These are phyloP conservation scores for Raffaelea albimanens DNA, from an alignment of 2,329 filamentous ascomycete genomes.

Conservation along the genomic window DNA sequence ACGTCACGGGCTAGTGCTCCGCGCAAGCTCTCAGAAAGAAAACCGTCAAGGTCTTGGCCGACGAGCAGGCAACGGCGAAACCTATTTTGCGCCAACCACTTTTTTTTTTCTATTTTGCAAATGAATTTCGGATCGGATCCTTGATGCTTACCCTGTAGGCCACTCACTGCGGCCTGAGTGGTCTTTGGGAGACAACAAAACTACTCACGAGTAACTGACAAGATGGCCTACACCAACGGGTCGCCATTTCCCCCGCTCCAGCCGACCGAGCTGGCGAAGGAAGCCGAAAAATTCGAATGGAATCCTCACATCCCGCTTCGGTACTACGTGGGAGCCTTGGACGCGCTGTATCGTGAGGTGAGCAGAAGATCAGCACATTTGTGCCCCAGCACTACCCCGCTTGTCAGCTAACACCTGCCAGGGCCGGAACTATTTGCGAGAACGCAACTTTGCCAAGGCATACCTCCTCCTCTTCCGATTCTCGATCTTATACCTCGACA, in stretches of 20 bases:
- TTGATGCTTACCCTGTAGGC: too few species aligned
- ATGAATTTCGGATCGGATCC: too few species aligned
- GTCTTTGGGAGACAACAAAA: too few species aligned
- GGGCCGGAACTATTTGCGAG: constrained; percentile 76
- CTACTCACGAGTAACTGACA: not conserved
- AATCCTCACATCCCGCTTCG: constrained; percentile 66
- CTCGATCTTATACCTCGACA: constrained; percentile 70
- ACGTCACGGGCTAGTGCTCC: too few species aligned
- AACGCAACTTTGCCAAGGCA: constrained; percentile 78
- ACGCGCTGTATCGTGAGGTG: constrained; percentile 74
- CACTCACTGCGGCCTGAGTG: too few species aligned
- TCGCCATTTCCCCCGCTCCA: constrained; percentile 45
- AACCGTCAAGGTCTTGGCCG: too few species aligned
- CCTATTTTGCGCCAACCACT: too few species aligned
- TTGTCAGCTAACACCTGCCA: constrained; percentile 24
- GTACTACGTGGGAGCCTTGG: constrained; percentile 73
- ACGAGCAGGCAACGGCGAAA: too few species aligned
- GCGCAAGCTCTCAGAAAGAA: too few species aligned
- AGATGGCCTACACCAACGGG: not conserved
- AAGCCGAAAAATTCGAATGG: constrained; percentile 74
- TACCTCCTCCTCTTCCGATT: constrained; percentile 90
- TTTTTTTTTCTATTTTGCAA: too few species aligned
- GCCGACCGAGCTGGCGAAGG: constrained; percentile 65
- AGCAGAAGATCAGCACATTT: not conserved
- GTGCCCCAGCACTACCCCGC: too few species aligned